Evolutionary conservation across 2,329 filamentous ascomycete genomes (phyloP), one percentile per base, ranked within the genome.

Genomic region (Aspergillus sp.): DNA sequence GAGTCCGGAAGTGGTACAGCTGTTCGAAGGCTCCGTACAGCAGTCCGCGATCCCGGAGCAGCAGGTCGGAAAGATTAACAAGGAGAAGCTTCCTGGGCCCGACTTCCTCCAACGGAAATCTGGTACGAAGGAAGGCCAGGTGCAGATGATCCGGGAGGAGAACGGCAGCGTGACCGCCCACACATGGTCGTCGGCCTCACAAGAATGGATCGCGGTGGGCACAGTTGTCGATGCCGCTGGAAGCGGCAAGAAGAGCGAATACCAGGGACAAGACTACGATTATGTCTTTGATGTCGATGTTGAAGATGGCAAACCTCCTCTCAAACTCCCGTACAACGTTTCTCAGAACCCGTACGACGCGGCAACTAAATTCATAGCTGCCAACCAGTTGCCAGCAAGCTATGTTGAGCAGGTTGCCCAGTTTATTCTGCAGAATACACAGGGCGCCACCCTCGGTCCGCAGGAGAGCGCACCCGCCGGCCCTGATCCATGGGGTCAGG

Each of bases 211-310:
- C 48, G 85, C 85, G 52, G 85, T 97, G 6, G 93, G 93, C n/a
- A 94, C 89, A 0, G 90, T 98, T 0, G 93, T 97, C 7, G 88
- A 94, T 57, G 81, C 88, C 3, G 88, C 85, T 34, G 94, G 88
- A 62, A 88, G 82, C 54, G 86, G 88, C 7, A 81, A 81, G 48
- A 89, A 90, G 69, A 80, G 81, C 5, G 77, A 83, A 48, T 85
- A 91, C 62, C 75, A 86, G 1, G 91, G 91, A 30, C 81, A 94
- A 62, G 86, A 91, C 51, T 98, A 94, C 64, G 93, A 98, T 63
- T 96, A 85, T 59, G 90, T 98, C 6, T 97, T 97, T 56, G 90
- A 96, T 61, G 90, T 96, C 28, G 90, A 95, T 58, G 94, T 96
- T 52, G 88, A 95, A 64, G 91, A 96, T 59, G 91, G 89, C 44